phyloP scores from a whole-genome alignment of 2,329 filamentous ascomycete species.

The Talaromyces piceae region DNA sequence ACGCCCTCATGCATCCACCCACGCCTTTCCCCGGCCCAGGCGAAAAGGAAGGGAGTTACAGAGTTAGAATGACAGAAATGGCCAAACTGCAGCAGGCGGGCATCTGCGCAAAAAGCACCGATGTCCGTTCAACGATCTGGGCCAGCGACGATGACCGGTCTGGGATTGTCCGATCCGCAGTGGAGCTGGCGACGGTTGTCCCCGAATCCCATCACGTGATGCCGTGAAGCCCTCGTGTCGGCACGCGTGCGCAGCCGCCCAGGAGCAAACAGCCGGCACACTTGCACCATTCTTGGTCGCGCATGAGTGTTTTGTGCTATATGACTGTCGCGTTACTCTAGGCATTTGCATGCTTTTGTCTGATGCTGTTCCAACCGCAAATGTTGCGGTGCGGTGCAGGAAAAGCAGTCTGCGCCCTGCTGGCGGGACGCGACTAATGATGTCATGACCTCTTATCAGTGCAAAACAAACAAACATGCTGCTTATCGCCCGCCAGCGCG shows the following conservation, averaged over 20 bases:
- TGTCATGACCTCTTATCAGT: constrained; percentile 15
- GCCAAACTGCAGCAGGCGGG: no score
- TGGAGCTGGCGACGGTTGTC: constrained; percentile 16
- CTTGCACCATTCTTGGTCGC: background rate
- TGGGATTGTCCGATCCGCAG: background rate
- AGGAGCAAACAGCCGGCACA: background rate
- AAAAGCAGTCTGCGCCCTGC: background rate
- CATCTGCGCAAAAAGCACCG: no score
- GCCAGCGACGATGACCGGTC: background rate
- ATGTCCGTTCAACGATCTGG: background rate
- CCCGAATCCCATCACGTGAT: constrained; percentile 22
- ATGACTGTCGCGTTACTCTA: constrained; percentile 3
- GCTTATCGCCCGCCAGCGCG: background rate
- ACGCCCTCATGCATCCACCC: background rate
- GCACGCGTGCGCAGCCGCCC: constrained; percentile 8
- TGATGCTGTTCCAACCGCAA: background rate
- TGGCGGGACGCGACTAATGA: constrained; percentile 23
- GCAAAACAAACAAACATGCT: constrained; percentile 12
- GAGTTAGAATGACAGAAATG: no score
- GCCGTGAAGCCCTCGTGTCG: constrained; percentile 19
- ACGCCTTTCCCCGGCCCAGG: background rate
- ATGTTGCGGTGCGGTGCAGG: background rate
- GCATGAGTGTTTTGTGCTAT: background rate
- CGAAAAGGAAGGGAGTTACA: no score
- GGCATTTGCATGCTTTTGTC: background rate